Base-by-base conservation (phyloP, 345 rosid species). In the Pugionium dolabratum region DNA sequence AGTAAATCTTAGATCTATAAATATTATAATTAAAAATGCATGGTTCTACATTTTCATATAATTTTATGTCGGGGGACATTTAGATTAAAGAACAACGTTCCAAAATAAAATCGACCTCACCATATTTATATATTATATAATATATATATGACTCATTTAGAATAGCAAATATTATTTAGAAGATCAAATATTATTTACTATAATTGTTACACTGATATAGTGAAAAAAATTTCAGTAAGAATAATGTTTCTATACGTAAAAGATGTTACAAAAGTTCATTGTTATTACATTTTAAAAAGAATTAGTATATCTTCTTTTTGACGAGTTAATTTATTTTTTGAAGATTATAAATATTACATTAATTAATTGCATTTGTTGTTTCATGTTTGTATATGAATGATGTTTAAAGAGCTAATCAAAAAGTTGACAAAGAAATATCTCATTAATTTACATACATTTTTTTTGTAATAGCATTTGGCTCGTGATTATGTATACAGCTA, bases 1-100 rank as follows among this genome's bases (percentile, higher is more conserved):
- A 36, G 41, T 47, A 56, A 36, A 57, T 47, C 32, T 67, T 56
- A 37, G 64, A 56, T 47, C 58, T 27, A 40, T 66, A n/a, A 2
- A n/a, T 28, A 1, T 29, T 7, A 37, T 30, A 55, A 36, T 4
- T 28, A 28, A 45, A 43, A 34, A 36, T 18, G 18, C 18, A 18
- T 18, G 18, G 18, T 18, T 18, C 18, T 18, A 18, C 18, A 18
- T 18, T 18, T 18, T 18, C 18, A 18, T 18, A 18, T 28, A 28
- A 8, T 48, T 28, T 28, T 6, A 48, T 48, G 53, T 27, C 10
- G 44, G 44, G 32, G n/a, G 5, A 28, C 8, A 48, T 48, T 25
- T 7, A 47, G 10, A 47, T 47, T 26, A 6, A 47, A 47, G 34
- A 29, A 29, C 6, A 29, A 50, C 1, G 54, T 29, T 9, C 34